These are phyloP conservation scores for Microdochium trichocladiopsis DNA, from an alignment of 2,329 filamentous ascomycete genomes.

Conservation along the genomic window DNA sequence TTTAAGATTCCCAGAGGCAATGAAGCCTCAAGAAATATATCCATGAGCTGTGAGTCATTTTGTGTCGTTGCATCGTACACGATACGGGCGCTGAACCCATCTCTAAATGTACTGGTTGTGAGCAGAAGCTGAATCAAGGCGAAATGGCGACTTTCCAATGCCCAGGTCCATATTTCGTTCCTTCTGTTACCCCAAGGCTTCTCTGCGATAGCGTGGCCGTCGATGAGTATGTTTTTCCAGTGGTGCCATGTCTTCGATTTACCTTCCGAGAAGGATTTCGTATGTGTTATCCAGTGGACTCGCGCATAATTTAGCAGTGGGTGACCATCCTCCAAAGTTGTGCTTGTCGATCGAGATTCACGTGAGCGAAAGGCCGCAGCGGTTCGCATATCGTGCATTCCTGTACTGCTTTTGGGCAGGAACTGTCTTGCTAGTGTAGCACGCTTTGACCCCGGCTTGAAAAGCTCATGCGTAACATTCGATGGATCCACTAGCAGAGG, in stretches of 20 bases:
- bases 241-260: conserved; percentile 4
- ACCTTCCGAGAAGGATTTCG: conserved; percentile 2
- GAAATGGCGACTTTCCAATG: not conserved
- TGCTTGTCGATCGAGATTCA: not conserved
- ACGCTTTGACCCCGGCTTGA: not conserved
- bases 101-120: not conserved
- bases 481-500: not conserved
- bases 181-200: not conserved
- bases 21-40: no score
- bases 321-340: not conserved
- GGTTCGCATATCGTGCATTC: not conserved
- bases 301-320: conserved; percentile 7
- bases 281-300: conserved; percentile 6
- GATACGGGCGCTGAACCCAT: not conserved
- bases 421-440: not conserved
- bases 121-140: not conserved
- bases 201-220: not conserved
- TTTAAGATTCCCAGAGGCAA: not conserved
- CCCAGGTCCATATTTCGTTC: not conserved
- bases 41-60: no score
- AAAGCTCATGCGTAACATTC: not conserved
- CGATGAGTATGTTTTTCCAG: conserved; percentile 1
- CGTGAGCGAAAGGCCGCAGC: not conserved
- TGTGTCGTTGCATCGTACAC: no score
- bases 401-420: not conserved